Conservation (phyloP, 1,284 basidiomycete species). For the Pseudozyma flocculosa region DNA sequence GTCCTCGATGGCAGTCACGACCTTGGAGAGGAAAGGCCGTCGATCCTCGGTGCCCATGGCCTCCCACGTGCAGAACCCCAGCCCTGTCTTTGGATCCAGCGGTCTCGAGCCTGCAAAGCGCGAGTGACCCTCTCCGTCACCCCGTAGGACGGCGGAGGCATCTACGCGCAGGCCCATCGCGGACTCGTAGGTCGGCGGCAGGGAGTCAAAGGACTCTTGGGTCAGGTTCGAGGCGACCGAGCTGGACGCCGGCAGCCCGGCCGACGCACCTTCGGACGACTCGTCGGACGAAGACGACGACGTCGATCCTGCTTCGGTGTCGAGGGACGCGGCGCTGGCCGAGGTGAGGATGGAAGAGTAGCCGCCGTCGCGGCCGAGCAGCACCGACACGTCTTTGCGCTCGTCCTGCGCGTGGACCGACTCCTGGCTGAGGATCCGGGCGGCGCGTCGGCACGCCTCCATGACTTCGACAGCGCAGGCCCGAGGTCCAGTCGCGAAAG, state of each 20-base stretch:
- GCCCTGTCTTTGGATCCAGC: slow-evolving; percentile 5
- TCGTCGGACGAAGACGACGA: background rate
- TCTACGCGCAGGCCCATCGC: slow-evolving; percentile 4
- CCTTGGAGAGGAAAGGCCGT: slow-evolving; percentile 19
- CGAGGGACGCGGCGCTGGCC: background rate
- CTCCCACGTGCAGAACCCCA: slow-evolving; percentile 37
- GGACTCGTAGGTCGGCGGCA: slow-evolving; percentile 3
- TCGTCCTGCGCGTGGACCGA: background rate
- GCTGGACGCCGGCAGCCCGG: background rate
- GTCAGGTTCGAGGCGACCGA: background rate
- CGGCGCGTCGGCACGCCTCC: slow-evolving; percentile 9
- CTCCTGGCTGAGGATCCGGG: background rate
- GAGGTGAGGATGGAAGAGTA: background rate
- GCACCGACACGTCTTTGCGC: background rate
- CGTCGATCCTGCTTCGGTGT: background rate
- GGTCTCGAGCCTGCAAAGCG: slow-evolving; percentile 2
- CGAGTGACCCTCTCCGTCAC: slow-evolving; percentile 15
- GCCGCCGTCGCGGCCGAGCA: background rate
- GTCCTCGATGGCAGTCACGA: slow-evolving; percentile 18
- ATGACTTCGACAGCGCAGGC: slow-evolving; percentile 7
- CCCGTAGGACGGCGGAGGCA: slow-evolving; percentile 3
- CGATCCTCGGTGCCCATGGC: slow-evolving; percentile 22
- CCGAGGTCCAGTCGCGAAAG: slow-evolving; percentile 10
- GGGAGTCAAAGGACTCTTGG: slow-evolving; percentile 1
- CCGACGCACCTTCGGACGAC: background rate